Conservation (phyloP, 2,329 filamentous ascomycete species). For the Escovopsis sp. region DNA sequence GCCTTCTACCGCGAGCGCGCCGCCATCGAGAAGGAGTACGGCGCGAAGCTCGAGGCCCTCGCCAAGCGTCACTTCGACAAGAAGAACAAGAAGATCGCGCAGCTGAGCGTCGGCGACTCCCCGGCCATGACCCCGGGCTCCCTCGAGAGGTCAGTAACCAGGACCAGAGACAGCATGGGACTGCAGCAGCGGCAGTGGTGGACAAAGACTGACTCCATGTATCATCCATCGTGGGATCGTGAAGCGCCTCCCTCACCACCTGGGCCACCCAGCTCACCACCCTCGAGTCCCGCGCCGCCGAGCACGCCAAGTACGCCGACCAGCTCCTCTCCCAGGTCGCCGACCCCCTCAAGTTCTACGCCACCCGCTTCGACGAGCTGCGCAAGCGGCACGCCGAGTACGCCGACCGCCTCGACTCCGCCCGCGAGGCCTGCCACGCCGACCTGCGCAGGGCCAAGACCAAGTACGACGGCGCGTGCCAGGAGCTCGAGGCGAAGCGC, state of each 20-base stretch:
- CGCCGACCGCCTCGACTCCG: constrained; percentile 73
- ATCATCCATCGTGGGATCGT: no score
- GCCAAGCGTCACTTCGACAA: constrained; percentile 97
- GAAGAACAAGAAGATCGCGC: constrained; percentile 79
- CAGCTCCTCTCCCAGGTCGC: constrained; percentile 69
- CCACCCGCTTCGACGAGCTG: constrained; percentile 69
- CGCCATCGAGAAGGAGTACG: constrained; percentile 92
- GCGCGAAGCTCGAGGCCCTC: constrained; percentile 67
- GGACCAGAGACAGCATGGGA: not conserved
- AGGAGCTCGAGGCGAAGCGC: constrained; percentile 84
- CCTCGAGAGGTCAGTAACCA: constrained; percentile 73
- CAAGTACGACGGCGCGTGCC: constrained; percentile 84
- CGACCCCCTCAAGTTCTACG: constrained; percentile 67
- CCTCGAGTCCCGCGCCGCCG: constrained; percentile 70
- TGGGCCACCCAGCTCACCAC: constrained; percentile 91
- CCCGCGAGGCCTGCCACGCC: constrained; percentile 68
- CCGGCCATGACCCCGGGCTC: constrained; percentile 89
- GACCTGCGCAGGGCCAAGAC: constrained; percentile 82
- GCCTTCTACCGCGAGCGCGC: constrained; percentile 93
- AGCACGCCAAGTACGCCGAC: constrained; percentile 73
- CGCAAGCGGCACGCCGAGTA: constrained; percentile 85
- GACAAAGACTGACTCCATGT: no score
- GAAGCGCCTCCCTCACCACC: constrained; percentile 81
- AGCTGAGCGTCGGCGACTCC: constrained; percentile 82
- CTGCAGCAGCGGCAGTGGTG: no score